Percentiles rank a stretch among this genome's conserved stretches.
Evolutionary conservation across 179 eudicot species (phyloP).

Genomic region (Silene coronaria): DNA sequence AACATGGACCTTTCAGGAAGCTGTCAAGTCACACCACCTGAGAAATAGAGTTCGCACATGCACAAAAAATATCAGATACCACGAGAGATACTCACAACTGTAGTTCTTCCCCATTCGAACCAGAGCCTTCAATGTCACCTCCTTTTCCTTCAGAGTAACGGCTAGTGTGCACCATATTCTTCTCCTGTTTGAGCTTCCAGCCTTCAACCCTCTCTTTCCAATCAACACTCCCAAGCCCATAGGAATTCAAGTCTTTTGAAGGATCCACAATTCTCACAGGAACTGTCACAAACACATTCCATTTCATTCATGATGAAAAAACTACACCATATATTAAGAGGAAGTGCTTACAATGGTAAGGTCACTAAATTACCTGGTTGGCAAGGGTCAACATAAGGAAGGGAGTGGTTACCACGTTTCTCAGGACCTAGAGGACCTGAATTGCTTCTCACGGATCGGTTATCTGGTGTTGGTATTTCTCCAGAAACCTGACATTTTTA

Average conservation of each 20-base stretch:
- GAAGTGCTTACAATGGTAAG: background rate
- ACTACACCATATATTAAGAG: background rate
- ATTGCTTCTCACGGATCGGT: constrained; percentile 76
- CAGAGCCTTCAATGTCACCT: constrained; percentile 85
- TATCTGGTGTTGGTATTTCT: constrained; percentile 82
- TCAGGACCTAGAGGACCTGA: constrained; percentile 94
- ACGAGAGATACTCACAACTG: constrained; percentile 55
- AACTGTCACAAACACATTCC: constrained; percentile 39
- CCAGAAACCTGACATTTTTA: constrained; percentile 63
- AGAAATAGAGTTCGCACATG: background rate
- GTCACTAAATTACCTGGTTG: constrained; percentile 63
- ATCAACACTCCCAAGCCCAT: constrained; percentile 81
- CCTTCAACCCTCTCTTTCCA: constrained; percentile 96
- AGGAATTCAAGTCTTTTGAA: constrained; percentile 79
- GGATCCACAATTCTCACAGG: constrained; percentile 91
- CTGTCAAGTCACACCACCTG: background rate
- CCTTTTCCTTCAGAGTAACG: constrained; percentile 68
- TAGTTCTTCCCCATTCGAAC: constrained; percentile 92
- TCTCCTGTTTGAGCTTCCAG: constrained; percentile 89
- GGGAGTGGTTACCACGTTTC: constrained; percentile 60
- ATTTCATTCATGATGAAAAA: constrained; percentile 16
- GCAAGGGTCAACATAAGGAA: constrained; percentile 78
- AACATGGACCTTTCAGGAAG: background rate
- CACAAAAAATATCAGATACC: background rate
- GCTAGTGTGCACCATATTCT: constrained; percentile 51